A percentile compares a stretch with the other conserved stretches of the same genome.
phyloP scores from a whole-genome alignment of 306 rosid genomes.

The Quercus gilva region DNA sequence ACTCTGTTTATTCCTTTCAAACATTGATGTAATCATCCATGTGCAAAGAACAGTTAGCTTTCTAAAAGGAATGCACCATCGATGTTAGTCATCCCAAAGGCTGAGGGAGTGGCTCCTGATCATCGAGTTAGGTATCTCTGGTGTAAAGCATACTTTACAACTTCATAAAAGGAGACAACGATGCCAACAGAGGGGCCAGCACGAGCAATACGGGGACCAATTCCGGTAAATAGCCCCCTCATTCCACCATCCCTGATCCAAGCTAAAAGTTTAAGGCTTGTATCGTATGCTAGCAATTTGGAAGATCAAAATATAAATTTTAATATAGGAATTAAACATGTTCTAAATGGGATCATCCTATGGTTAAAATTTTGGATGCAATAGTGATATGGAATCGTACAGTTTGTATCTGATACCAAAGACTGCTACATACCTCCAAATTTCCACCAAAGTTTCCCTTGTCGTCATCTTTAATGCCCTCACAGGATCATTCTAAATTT shows the following conservation, averaged over 20 bases:
- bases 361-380: not conserved
- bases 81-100: too few relatives aligned
- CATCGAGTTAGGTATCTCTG: constrained; percentile 32
- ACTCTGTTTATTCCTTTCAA: not conserved
- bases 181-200: constrained; percentile 95
- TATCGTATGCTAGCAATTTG: not conserved
- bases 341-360: not conserved
- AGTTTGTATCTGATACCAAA: not conserved
- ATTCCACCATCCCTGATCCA: constrained; percentile 82
- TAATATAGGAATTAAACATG: not conserved
- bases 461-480: constrained; percentile 84
- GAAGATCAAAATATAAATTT: not conserved
- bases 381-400: constrained; percentile 4
- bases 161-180: constrained; percentile 88
- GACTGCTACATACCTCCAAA: constrained; percentile 62
- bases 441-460: constrained; percentile 70
- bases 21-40: not conserved
- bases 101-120: constrained; percentile 9
- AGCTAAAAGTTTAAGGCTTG: constrained; percentile 8
- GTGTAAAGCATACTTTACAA: constrained; percentile 67
- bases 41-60: not conserved
- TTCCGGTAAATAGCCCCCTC: constrained; percentile 78
- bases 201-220: constrained; percentile 79
- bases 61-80: not conserved
- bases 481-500: constrained; percentile 55